A percentile compares a stretch with the other conserved stretches of the same genome.
These are phyloP conservation scores for Penicillium turbatum DNA, from an alignment of 495 filamentous ascomycete genomes.

Conservation along the genomic window DNA sequence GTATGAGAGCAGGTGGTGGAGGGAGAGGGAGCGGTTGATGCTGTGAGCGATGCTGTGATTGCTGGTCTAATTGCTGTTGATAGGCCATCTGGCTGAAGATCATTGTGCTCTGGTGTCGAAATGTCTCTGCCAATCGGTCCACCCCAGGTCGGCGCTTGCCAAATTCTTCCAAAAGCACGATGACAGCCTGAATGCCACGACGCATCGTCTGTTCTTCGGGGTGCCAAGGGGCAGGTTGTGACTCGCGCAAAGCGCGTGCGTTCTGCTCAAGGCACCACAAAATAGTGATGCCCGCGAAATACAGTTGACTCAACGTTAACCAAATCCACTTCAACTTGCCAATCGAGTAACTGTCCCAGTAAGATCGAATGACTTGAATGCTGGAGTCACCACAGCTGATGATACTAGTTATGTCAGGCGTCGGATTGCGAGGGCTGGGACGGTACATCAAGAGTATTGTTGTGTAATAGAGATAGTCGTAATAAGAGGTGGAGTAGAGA, in stretches of 20 bases:
- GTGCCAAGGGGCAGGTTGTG: slow-evolving; percentile 35
- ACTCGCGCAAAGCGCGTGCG: slow-evolving; percentile 41
- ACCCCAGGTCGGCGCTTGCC: slow-evolving; percentile 46
- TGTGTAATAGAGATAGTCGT: slow-evolving; percentile 50
- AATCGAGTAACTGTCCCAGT: slow-evolving; percentile 46
- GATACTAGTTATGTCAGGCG: slow-evolving; percentile 40
- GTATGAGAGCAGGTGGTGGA: slow-evolving; percentile 22
- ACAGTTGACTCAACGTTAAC: slow-evolving; percentile 50
- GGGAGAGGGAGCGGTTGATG: slow-evolving; percentile 15
- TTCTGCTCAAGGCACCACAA: slow-evolving; percentile 48
- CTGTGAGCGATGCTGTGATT: slow-evolving; percentile 20
- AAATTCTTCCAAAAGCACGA: slow-evolving; percentile 49
- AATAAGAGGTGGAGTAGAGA: slow-evolving; percentile 48
- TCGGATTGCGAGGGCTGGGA: slow-evolving; percentile 45
- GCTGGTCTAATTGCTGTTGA: slow-evolving; percentile 29
- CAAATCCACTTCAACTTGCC: slow-evolving; percentile 54
- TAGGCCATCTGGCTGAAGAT: slow-evolving; percentile 46
- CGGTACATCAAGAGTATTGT: slow-evolving; percentile 50
- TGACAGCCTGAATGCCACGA: slow-evolving; percentile 41
- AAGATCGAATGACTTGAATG: slow-evolving; percentile 47
- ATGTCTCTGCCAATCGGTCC: slow-evolving; percentile 44
- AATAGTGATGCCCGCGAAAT: slow-evolving; percentile 49
- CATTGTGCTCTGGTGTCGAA: slow-evolving; percentile 42
- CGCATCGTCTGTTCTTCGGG: slow-evolving; percentile 47
- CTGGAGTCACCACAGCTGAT: slow-evolving; percentile 49